Conservation (phyloP, 2,329 filamentous ascomycete species). For the Xylariaceae sp. region DNA sequence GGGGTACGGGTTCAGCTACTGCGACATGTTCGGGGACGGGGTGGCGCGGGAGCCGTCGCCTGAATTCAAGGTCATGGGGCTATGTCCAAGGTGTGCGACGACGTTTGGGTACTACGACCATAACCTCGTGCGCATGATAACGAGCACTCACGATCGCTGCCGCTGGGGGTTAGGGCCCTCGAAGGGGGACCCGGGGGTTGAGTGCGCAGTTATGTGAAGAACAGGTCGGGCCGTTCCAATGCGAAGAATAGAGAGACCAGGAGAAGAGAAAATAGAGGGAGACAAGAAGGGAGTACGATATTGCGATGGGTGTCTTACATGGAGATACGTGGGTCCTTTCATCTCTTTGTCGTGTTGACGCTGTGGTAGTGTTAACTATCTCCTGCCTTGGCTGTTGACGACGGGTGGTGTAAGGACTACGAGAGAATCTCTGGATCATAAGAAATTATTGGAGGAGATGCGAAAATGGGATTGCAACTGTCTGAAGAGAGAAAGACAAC, state of each 20-base stretch:
- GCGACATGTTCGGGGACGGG: slow-evolving; percentile 50
- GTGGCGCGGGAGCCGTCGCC: slow-evolving; percentile 45
- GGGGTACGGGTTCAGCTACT: slow-evolving; percentile 57
- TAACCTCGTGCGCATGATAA: slow-evolving; percentile 54
- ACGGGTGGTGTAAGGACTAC: too few relatives aligned
- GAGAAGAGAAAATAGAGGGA: background rate
- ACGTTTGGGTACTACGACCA: slow-evolving; percentile 55
- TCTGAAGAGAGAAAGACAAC: too few relatives aligned
- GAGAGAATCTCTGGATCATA: too few relatives aligned
- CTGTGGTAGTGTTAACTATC: too few relatives aligned
- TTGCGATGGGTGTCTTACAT: too few relatives aligned
- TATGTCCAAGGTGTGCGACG: slow-evolving; percentile 47
- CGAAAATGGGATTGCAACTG: too few relatives aligned
- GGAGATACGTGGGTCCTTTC: too few relatives aligned
- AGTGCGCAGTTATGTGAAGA: slow-evolving; percentile 49
- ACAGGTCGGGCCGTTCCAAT: too few relatives aligned
- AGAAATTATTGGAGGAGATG: too few relatives aligned
- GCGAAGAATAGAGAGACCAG: background rate
- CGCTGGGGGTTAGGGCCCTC: slow-evolving; percentile 56
- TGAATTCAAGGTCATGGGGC: slow-evolving; percentile 38
- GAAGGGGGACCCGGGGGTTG: slow-evolving; percentile 45
- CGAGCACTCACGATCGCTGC: slow-evolving; percentile 49
- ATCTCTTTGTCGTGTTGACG: too few relatives aligned
- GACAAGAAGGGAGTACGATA: background rate
- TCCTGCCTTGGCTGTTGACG: too few relatives aligned